A percentile compares a stretch with the other conserved stretches of the same genome.
Conservation (phyloP, 2,329 filamentous ascomycete species). For the Calonectria pseudoturangicola region DNA sequence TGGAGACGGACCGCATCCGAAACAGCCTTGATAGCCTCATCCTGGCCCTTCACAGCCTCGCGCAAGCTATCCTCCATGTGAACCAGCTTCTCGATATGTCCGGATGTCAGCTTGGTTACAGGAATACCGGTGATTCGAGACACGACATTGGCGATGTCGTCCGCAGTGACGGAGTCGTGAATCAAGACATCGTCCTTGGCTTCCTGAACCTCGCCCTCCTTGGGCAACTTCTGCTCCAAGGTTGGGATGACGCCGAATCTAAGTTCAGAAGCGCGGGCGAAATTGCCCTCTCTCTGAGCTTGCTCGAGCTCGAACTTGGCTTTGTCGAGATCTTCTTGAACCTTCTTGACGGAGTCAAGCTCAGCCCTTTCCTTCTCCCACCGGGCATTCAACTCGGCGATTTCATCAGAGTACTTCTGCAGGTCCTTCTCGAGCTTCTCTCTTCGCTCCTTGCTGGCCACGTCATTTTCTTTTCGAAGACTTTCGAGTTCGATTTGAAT, state of each 20-base stretch:
- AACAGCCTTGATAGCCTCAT: slow-evolving; percentile 93
- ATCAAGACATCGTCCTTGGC: slow-evolving; percentile 76
- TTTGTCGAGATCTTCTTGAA: slow-evolving; percentile 91
- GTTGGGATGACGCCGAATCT: slow-evolving; percentile 90
- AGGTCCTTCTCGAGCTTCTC: slow-evolving; percentile 89
- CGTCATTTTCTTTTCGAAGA: slow-evolving; percentile 92
- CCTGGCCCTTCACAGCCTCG: slow-evolving; percentile 91
- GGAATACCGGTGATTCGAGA: slow-evolving; percentile 95
- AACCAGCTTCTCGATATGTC: slow-evolving; percentile 95
- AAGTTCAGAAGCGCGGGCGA: slow-evolving; percentile 91
- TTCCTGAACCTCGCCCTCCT: slow-evolving; percentile 75
- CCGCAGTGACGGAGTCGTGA: slow-evolving; percentile 94
- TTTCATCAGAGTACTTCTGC: slow-evolving; percentile 85
- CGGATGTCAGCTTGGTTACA: slow-evolving; percentile 91
- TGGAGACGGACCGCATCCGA: slow-evolving; percentile 96
- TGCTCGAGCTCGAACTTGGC: slow-evolving; percentile 90
- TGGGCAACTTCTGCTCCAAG: slow-evolving; percentile 86
- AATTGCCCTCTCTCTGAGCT: slow-evolving; percentile 91
- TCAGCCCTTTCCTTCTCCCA: slow-evolving; percentile 94
- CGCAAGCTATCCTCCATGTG: slow-evolving; percentile 95
- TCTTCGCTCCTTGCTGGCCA: slow-evolving; percentile 89
- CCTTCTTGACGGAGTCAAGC: slow-evolving; percentile 89
- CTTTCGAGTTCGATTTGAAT: slow-evolving; percentile 98
- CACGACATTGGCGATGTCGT: slow-evolving; percentile 95
- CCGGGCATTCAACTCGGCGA: slow-evolving; percentile 82